Conservation (phyloP, 352 stramenopile genomes). For the Globisporangium polare region DNA sequence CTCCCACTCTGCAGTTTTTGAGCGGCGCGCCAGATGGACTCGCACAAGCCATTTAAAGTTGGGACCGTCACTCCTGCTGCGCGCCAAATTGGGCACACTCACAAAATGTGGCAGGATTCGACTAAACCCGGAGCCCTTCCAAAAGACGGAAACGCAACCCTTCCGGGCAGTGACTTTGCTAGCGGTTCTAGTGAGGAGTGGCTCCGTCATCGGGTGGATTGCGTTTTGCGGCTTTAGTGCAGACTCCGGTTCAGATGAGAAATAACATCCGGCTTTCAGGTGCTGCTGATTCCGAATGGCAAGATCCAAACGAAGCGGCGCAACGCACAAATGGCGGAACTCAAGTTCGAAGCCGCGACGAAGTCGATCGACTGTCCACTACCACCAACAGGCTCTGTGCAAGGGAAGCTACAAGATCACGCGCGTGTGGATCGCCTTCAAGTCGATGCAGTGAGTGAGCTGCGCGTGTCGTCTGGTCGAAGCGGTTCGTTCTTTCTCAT, state of each 20-base stretch:
- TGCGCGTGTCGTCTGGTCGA: neutral
- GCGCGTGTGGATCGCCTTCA: neutral
- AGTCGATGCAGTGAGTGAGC: neutral
- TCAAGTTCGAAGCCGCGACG: neutral
- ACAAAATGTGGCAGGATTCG: neutral
- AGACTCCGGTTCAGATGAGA: too few relatives aligned
- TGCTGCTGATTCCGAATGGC: too few relatives aligned
- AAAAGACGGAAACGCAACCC: too few relatives aligned
- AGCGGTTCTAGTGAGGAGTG: too few relatives aligned
- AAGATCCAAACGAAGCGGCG: conserved; percentile 5
- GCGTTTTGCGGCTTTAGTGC: too few relatives aligned
- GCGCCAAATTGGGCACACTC: neutral
- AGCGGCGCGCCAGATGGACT: conserved; percentile 3
- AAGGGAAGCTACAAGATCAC: neutral
- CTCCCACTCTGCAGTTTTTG: conserved; percentile 2
- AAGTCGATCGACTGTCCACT: neutral
- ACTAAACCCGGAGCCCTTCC: too few relatives aligned
- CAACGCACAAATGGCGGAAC: neutral
- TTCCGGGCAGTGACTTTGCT: too few relatives aligned
- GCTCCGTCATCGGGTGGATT: too few relatives aligned
- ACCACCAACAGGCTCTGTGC: neutral
- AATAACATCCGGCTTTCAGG: too few relatives aligned
- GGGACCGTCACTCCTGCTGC: neutral
- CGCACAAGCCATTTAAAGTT: neutral
- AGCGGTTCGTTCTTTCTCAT: neutral